Evolutionary conservation across 305 asterid genomes (phyloP).

Genomic region (Fraxinus floribunda): DNA sequence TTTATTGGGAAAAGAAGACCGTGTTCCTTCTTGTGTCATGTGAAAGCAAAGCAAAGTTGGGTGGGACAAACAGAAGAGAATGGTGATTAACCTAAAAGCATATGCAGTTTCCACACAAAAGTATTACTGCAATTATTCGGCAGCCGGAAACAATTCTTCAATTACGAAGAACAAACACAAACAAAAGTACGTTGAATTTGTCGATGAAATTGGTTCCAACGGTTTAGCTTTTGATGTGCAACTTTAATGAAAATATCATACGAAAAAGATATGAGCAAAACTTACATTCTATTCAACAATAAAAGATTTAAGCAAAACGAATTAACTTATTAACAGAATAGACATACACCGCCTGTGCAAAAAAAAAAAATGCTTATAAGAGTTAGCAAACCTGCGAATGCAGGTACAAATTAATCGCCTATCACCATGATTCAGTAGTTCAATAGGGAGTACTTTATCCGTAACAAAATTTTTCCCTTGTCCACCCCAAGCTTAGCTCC

Average conservation of each 20-base stretch:
- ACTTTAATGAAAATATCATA: neutral
- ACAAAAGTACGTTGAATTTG: neutral
- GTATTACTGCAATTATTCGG: neutral
- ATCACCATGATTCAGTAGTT: slow-evolving; percentile 57
- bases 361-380: slow-evolving; percentile 20
- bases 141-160: neutral
- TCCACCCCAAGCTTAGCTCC: slow-evolving; percentile 99
- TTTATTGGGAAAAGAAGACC: neutral
- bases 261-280: neutral
- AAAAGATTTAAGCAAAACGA: slow-evolving; percentile 32
- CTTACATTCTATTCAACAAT: neutral
- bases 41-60: neutral
- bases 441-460: slow-evolving; percentile 84
- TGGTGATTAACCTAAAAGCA: neutral
- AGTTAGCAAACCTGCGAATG: slow-evolving; percentile 28
- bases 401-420: slow-evolving; percentile 8
- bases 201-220: neutral
- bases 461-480: slow-evolving; percentile 74
- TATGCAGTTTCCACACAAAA: neutral
- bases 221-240: neutral
- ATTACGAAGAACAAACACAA: neutral
- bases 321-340: slow-evolving; percentile 41
- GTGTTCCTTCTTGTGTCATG: neutral
- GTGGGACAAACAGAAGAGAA: neutral
- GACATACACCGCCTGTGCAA: slow-evolving; percentile 44